Base-by-base conservation (phyloP, 495 filamentous ascomycete genomes). In the Aspergillus sclerotiicarbonarius region DNA sequence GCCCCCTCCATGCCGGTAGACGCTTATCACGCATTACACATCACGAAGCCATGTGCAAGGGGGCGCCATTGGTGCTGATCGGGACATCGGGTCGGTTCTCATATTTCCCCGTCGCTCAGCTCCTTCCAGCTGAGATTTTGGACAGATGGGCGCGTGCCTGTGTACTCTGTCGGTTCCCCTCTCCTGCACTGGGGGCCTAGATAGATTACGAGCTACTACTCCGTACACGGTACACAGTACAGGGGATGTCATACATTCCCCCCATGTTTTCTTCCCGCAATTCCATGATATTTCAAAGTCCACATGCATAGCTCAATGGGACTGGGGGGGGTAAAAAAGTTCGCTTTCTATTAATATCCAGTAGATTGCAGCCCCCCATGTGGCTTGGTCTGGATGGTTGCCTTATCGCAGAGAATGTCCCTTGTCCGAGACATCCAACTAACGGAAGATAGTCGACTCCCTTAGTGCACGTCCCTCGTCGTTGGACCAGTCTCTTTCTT, bases 381-480 rank as follows among this genome's bases (percentile, higher is more conserved):
- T 41, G 37, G 37, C 31, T 32, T 50, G 21, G 20, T 15, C 21
- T 49, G 47, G 31, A 50, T 30, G 25, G 10, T 16, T 16, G 21
- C 20, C 29, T 15, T 50, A 31, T 32, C 47, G 31, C 47, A 25
- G 20, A 29, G 25, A 29, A 50, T 50, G 47, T 50, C 47, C 21
- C 47, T 20, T 25, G 13, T 16, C 47, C 12, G 47, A 29, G 13
- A 49, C 15, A 32, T 32, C 21, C 47, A 29, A 5, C 8, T 41
- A n/a, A 25, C 25, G 44, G 25, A 46, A 50, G 29, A 31, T 31
- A 20, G 46, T 30, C 46, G 46, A 30, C 46, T 29, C 20, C 46
- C 46, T n/a, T 50, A 12, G 47, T 30, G 47, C 47, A 50, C 29
- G 47, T 50, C 47, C 47, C 47, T 47, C 15, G 47, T 16, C 47